phyloP scores from a whole-genome alignment of 345 rosid species.

The Salix caprea region DNA sequence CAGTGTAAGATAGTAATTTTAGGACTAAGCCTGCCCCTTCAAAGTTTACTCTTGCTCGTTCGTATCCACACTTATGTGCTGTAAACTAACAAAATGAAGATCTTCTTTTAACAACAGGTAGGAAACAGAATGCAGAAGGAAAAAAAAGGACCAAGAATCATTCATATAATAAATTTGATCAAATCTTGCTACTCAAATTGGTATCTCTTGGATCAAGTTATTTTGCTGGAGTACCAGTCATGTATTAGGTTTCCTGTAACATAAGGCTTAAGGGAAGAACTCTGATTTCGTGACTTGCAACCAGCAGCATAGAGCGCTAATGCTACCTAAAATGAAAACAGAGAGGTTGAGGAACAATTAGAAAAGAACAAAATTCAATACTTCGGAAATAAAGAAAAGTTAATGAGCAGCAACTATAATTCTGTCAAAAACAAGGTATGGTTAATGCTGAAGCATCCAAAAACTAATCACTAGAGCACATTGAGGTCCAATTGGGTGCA shows the following conservation, averaged over 20 bases:
- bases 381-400: background rate
- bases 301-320: constrained; percentile 56
- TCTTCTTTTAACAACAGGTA: background rate
- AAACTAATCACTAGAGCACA: background rate
- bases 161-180: background rate
- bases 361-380: constrained; percentile 3
- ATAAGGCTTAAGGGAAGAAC: constrained; percentile 78
- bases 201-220: background rate
- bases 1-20: background rate
- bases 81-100: background rate
- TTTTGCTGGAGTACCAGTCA: constrained; percentile 54
- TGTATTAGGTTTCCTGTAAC: constrained; percentile 59
- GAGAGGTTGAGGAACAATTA: constrained; percentile 5
- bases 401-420: background rate
- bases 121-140: background rate
- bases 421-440: background rate
- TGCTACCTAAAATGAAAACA: constrained; percentile 44
- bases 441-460: background rate
- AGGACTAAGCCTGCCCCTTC: background rate
- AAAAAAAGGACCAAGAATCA: background rate
- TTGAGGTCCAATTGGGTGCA: background rate
- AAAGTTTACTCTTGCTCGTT: background rate
- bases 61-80: background rate
- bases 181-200: background rate
- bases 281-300: constrained; percentile 44